phyloP scores from a whole-genome alignment of 129 eudicot genomes.

The Dittrichia graveolens region DNA sequence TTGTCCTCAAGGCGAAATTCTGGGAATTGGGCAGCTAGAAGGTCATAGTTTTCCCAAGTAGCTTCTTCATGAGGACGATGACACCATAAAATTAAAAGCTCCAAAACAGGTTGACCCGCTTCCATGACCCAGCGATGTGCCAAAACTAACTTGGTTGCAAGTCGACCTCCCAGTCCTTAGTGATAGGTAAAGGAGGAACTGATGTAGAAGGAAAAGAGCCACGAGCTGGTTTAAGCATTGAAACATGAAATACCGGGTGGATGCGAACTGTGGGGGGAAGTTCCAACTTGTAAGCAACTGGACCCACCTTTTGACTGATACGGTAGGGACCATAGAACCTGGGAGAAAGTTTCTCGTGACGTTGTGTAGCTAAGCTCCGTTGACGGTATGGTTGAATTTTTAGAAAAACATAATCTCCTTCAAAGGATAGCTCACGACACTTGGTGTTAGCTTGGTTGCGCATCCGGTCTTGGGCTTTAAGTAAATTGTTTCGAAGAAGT shows the following conservation, averaged over 20 bases:
- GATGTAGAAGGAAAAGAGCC: not conserved
- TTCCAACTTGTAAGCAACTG: slow-evolving; percentile 15
- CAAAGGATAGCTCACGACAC: no score
- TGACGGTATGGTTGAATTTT: no score
- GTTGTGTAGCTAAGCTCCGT: no score
- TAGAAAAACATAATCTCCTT: no score
- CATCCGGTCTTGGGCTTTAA: no score
- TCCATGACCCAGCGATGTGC: slow-evolving; percentile 17
- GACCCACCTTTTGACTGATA: slow-evolving; percentile 7
- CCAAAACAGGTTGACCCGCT: slow-evolving; percentile 8
- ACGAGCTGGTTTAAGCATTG: slow-evolving; percentile 7
- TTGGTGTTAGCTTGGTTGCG: no score
- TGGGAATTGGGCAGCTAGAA: no score
- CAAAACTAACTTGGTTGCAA: not conserved
- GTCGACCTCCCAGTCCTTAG: slow-evolving; percentile 12
- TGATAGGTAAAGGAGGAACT: slow-evolving; percentile 2
- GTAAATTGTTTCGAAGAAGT: no score
- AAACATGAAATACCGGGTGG: slow-evolving; percentile 27
- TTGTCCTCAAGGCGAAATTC: no score
- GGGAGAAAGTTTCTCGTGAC: slow-evolving; percentile 23
- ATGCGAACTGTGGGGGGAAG: not conserved
- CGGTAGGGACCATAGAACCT: slow-evolving; percentile 12
- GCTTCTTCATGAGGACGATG: slow-evolving; percentile 22
- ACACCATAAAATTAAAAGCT: slow-evolving; percentile 7
- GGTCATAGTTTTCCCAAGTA: slow-evolving; percentile 22